phyloP scores from a whole-genome alignment of 1,139 yeast species.

The Sugiyamaella japonica region DNA sequence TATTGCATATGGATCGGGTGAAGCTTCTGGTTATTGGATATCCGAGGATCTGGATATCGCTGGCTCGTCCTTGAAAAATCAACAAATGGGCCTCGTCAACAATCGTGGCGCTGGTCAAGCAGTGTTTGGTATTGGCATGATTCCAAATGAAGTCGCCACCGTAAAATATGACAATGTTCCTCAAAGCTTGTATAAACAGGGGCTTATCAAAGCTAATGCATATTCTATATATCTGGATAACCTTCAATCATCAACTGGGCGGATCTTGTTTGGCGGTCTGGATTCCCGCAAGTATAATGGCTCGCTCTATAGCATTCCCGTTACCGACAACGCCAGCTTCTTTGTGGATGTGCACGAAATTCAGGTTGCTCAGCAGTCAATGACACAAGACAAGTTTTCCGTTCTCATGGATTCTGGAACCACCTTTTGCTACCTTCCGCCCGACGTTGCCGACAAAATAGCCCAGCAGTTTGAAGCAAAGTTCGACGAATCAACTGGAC shows the following conservation, averaged over 20 bases:
- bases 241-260: constrained; percentile 45
- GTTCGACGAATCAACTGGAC: constrained; percentile 25
- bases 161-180: constrained; percentile 30
- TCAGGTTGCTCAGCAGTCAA: constrained; percentile 20
- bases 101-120: constrained; percentile 47
- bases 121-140: constrained; percentile 56
- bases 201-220: constrained; percentile 46
- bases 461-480: constrained; percentile 31
- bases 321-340: constrained; percentile 24
- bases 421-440: constrained; percentile 59
- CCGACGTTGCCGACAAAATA: constrained; percentile 28
- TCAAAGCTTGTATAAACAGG: constrained; percentile 26
- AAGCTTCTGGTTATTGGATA: constrained; percentile 49
- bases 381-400: constrained; percentile 27
- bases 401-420: constrained; percentile 65
- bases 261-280: constrained; percentile 61
- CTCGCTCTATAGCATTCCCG: constrained; percentile 39
- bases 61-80: constrained; percentile 40
- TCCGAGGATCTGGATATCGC: constrained; percentile 47
- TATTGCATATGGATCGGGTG: constrained; percentile 34
- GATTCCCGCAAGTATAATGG: constrained; percentile 58
- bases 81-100: constrained; percentile 51
- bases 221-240: constrained; percentile 57
- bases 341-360: constrained; percentile 23
- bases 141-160: constrained; percentile 42